A percentile compares a stretch with the other conserved stretches of the same genome.
phyloP scores from a whole-genome alignment of 495 filamentous ascomycete genomes.

The Echria macrotheca region DNA sequence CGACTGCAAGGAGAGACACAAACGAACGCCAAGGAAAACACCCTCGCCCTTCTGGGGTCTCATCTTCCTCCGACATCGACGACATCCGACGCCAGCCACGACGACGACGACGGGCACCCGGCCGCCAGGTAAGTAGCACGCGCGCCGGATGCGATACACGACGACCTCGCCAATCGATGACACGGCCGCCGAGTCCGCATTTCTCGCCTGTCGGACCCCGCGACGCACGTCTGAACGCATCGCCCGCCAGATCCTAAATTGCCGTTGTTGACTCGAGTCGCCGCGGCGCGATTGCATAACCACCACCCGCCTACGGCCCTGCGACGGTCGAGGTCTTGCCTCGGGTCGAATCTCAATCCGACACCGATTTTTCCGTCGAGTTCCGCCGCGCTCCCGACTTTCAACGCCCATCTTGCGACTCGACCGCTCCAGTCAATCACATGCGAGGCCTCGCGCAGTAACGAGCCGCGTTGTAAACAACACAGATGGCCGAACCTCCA shows the following conservation, averaged over 20 bases:
- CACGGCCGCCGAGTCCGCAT: conserved; percentile 3
- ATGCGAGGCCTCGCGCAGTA: conserved; percentile 20
- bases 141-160: conserved; percentile 9
- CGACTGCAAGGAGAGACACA: conserved; percentile 18
- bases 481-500: conserved; percentile 55
- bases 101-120: conserved; percentile 19
- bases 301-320: not conserved
- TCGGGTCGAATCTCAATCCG: no score
- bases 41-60: conserved; percentile 9
- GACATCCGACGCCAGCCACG: conserved; percentile 12
- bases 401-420: conserved; percentile 7
- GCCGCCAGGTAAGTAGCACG: conserved; percentile 17
- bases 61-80: conserved; percentile 17
- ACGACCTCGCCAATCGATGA: conserved; percentile 9
- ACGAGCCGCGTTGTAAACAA: conserved; percentile 17
- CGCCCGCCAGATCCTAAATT: conserved; percentile 7
- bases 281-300: not conserved
- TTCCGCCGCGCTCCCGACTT: conserved; percentile 9
- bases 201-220: conserved; percentile 1
- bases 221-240: conserved; percentile 8
- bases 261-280: conserved; percentile 11
- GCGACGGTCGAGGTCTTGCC: no score
- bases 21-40: conserved; percentile 20
- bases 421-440: conserved; percentile 17
- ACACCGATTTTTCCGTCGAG: conserved; percentile 9